Conservation (phyloP, 2,329 filamentous ascomycete species). For the Parastagonospora avenae region DNA sequence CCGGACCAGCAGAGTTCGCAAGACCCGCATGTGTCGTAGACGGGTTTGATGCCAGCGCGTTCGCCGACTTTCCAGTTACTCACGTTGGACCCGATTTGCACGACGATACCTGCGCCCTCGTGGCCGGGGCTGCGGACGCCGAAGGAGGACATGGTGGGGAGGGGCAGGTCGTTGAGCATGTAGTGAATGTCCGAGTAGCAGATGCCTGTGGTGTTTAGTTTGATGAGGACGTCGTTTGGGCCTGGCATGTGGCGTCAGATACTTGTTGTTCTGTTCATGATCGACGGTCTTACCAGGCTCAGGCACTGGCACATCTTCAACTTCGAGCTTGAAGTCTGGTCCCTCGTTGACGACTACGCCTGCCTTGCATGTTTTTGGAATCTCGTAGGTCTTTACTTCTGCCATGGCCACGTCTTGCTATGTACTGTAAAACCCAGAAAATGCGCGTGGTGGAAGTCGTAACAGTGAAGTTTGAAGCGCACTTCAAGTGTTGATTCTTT, state of each 20-base stretch:
- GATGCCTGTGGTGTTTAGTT: constrained; percentile 61
- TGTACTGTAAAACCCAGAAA: too few species aligned
- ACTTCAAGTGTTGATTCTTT: too few species aligned
- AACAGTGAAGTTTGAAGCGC: too few species aligned
- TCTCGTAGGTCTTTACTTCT: constrained; percentile 20
- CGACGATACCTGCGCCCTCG: constrained; percentile 61
- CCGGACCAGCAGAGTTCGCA: constrained; percentile 55
- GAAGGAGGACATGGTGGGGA: constrained; percentile 40
- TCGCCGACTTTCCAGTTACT: constrained; percentile 50
- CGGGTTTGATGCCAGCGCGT: constrained; percentile 46
- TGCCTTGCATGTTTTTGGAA: constrained; percentile 55
- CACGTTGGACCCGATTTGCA: constrained; percentile 58
- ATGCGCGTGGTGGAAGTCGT: too few species aligned
- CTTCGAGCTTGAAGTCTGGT: constrained; percentile 52
- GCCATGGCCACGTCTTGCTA: constrained; percentile 1
- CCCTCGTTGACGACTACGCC: constrained; percentile 57
- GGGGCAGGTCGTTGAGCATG: constrained; percentile 58
- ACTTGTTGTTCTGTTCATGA: background rate
- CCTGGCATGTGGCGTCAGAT: constrained; percentile 30
- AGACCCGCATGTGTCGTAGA: constrained; percentile 57
- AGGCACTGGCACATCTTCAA: constrained; percentile 53
- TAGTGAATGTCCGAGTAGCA: constrained; percentile 63
- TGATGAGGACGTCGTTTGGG: constrained; percentile 60
- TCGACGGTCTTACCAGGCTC: constrained; percentile 43
- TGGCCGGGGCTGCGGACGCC: constrained; percentile 55